A percentile compares a stretch with the other conserved stretches of the same genome.
Conservation (phyloP, 2,329 filamentous ascomycete species). For the Trichoderma atroviride region DNA sequence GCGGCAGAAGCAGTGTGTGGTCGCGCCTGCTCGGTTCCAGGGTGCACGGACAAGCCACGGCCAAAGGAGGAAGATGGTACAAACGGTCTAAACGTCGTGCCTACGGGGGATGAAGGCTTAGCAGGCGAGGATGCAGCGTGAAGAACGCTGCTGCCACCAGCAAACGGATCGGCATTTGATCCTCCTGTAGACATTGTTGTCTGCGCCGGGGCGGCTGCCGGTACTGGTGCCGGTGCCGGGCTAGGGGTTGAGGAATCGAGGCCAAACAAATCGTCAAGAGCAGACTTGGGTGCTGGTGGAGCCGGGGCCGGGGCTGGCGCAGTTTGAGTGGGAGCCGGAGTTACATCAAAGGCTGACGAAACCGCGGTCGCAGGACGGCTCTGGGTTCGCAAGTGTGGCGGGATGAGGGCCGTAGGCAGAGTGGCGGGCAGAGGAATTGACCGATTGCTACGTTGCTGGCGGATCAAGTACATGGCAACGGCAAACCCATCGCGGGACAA, state of each 20-base stretch:
- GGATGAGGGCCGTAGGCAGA: slow-evolving; percentile 80
- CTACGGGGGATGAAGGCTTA: slow-evolving; percentile 51
- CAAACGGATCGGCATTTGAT: slow-evolving; percentile 68
- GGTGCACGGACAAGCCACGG: slow-evolving; percentile 67
- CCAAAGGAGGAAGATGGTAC: slow-evolving; percentile 91
- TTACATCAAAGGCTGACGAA: slow-evolving; percentile 55
- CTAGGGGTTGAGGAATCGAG: slow-evolving; percentile 68
- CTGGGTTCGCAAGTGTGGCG: slow-evolving; percentile 78
- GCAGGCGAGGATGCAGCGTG: slow-evolving; percentile 55
- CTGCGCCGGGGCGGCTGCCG: slow-evolving; percentile 62
- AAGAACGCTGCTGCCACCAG: slow-evolving; percentile 50
- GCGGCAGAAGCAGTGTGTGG: slow-evolving; percentile 55
- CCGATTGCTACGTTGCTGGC: slow-evolving; percentile 78
- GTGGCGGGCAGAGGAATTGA: slow-evolving; percentile 66
- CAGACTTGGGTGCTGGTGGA: slow-evolving; percentile 67
- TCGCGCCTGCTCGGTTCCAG: slow-evolving; percentile 56
- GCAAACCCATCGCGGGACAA: slow-evolving; percentile 90
- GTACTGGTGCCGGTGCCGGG: slow-evolving; percentile 53
- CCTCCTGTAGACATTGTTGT: slow-evolving; percentile 72
- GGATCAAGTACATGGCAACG: slow-evolving; percentile 95
- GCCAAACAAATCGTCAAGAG: slow-evolving; percentile 91
- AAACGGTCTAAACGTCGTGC: slow-evolving; percentile 80
- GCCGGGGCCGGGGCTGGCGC: slow-evolving; percentile 3
- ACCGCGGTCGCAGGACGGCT: slow-evolving; percentile 53
- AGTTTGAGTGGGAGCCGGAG: slow-evolving; percentile 36